These are phyloP conservation scores for Pseudogymnoascus sp. DNA, from an alignment of 2,329 filamentous ascomycete species.

Conservation along the genomic window DNA sequence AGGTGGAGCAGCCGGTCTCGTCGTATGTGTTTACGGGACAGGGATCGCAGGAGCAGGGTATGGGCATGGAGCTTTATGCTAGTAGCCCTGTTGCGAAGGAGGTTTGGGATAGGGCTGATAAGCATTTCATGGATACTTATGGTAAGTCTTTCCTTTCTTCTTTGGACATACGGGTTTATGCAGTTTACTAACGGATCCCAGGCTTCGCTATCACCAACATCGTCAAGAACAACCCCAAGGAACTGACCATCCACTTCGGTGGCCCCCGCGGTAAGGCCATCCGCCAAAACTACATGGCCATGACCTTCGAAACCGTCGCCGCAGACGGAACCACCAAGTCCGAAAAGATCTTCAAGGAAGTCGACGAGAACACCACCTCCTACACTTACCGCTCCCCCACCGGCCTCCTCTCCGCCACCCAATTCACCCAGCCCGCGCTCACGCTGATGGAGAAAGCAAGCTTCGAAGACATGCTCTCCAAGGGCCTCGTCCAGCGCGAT, in stretches of 20 bases:
- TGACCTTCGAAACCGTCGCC: slow-evolving; percentile 98
- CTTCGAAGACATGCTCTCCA: slow-evolving; percentile 97
- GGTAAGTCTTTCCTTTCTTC: slow-evolving; percentile 48
- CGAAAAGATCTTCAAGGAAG: slow-evolving; percentile 99
- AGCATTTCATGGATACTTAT: slow-evolving; percentile 98
- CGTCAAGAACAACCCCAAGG: slow-evolving; percentile 98
- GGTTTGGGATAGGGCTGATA: slow-evolving; percentile 96
- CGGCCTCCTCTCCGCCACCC: slow-evolving; percentile 89
- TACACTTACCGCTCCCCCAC: slow-evolving; percentile 97
- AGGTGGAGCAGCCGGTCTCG: slow-evolving; percentile 94
- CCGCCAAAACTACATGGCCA: slow-evolving; percentile 97
- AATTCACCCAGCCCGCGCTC: slow-evolving; percentile 95
- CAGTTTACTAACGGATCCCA: slow-evolving; percentile 31
- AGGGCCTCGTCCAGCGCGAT: slow-evolving; percentile 90
- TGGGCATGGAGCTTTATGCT: slow-evolving; percentile 98
- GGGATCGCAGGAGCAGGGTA: slow-evolving; percentile 96
- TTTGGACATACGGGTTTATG: slow-evolving; percentile 9
- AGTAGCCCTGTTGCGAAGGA: slow-evolving; percentile 92
- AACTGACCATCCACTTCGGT: slow-evolving; percentile 96
- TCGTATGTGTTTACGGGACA: slow-evolving; percentile 98
- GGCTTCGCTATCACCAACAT: slow-evolving; percentile 97
- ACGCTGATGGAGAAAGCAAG: slow-evolving; percentile 99
- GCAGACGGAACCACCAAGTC: slow-evolving; percentile 91
- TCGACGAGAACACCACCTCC: slow-evolving; percentile 82
- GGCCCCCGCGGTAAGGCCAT: slow-evolving; percentile 95